Base-by-base conservation (phyloP, 495 filamentous ascomycete species). In the Aspergillus bertholletiae region DNA sequence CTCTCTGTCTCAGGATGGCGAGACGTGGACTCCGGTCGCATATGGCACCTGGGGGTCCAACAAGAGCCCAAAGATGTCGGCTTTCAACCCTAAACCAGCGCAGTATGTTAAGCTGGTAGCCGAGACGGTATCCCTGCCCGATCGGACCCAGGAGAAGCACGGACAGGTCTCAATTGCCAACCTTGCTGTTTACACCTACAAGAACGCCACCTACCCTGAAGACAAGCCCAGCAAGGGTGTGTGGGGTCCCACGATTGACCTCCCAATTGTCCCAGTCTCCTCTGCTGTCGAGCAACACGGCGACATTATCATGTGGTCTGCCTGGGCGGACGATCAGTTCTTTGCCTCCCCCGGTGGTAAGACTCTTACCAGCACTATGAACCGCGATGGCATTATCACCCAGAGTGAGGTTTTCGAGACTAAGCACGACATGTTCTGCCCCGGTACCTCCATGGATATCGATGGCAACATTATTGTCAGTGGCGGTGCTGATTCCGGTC, bases 371-470 rank as follows among this genome's bases (percentile, higher is more conserved):
- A 72, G 76, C 11, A 69, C 69, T 17, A 78, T 66, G 65, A 63
- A 73, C 55, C 74, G 37, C 7, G 68, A 54, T 3, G 59, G 63
- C 6, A 61, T 52, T 0, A 62, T 78, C 0, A 68, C 71, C n/a
- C 65, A 74, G 35, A 59, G 65, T 20, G 67, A 59, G 13, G 58
- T 82, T 35, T 57, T 58, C 20, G 67, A 84, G 47, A 84, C 75
- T 12, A 53, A 72, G 7, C 80, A 83, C 44, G 78, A 83, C 56
- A 85, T 87, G 80, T 87, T 86, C 58, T 86, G 84, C 61, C 82
- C 83, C 5, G 82, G 83, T 1, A 79, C 81, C 24, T 79, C 77
- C 3, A 57, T 79, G 9, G 76, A 80, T 54, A 59, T 67, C 21
- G 66, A 73, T 18, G 84, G 84, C 15, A 68, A 64, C n/a, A 67